Conservation (phyloP, 768 basidiomycete genomes). For the Phallus indusiatus region DNA sequence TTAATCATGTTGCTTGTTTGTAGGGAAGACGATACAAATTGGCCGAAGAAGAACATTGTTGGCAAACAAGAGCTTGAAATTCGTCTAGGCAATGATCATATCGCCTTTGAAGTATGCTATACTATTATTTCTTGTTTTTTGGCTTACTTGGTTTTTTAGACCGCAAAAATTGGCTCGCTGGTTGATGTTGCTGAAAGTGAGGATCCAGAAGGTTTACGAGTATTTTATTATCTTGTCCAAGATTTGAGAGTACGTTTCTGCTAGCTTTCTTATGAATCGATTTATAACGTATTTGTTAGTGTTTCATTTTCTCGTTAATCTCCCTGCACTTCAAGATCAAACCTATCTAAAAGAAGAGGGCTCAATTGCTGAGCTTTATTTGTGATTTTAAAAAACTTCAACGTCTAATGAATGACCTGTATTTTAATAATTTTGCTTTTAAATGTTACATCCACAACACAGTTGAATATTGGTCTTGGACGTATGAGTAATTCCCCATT, state of each 20-base stretch:
- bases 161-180: slow-evolving; percentile 94
- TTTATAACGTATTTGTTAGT: slow-evolving; percentile 38
- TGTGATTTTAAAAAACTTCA: neutral
- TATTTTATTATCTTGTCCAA: slow-evolving; percentile 98
- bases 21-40: slow-evolving; percentile 96
- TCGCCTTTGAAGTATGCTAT: slow-evolving; percentile 79
- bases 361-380: neutral
- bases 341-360: slow-evolving; percentile 65
- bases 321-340: slow-evolving; percentile 99
- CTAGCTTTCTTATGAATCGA: neutral
- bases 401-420: neutral
- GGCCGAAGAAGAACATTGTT: slow-evolving; percentile 99
- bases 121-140: neutral
- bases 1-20: neutral
- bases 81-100: slow-evolving; percentile 87
- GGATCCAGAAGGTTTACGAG: slow-evolving; percentile 93
- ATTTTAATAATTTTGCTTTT: neutral
- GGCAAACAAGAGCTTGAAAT: slow-evolving; percentile 98
- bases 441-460: neutral
- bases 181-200: slow-evolving; percentile 96
- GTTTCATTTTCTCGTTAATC: slow-evolving; percentile 95
- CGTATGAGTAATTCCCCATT: too few relatives aligned
- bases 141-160: slow-evolving; percentile 37
- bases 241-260: slow-evolving; percentile 70
- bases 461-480: neutral